phyloP scores from a whole-genome alignment of 2,329 filamentous ascomycete genomes.

The Ceratocystis harringtonii region DNA sequence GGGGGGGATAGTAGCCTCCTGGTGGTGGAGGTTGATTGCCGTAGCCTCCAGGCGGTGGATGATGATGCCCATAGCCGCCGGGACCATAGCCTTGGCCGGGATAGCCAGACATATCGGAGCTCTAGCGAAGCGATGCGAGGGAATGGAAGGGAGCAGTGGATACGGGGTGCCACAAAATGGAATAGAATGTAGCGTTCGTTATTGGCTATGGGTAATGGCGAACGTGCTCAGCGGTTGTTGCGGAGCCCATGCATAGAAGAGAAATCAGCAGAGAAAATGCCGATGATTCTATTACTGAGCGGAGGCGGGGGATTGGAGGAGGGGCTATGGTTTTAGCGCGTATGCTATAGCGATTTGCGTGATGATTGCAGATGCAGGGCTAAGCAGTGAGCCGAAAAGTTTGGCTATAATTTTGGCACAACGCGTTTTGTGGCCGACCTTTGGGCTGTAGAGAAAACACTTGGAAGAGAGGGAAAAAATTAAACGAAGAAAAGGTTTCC shows the following conservation, averaged over 20 bases:
- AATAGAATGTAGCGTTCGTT: too few relatives aligned
- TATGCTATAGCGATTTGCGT: background rate
- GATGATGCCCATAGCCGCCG: slow-evolving; percentile 17
- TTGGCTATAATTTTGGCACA: background rate
- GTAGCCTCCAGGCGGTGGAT: slow-evolving; percentile 19
- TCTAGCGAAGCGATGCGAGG: background rate
- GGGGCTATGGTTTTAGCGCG: background rate
- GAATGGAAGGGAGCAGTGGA: background rate
- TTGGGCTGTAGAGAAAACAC: background rate
- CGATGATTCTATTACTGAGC: background rate
- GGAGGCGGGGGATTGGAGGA: background rate
- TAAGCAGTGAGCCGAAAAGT: background rate
- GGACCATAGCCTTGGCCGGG: slow-evolving; percentile 19
- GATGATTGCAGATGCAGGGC: background rate
- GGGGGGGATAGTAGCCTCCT: slow-evolving; percentile 19
- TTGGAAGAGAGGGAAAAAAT: background rate
- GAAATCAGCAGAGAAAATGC: background rate
- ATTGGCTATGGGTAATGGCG: background rate
- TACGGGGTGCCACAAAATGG: background rate
- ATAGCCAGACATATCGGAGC: slow-evolving; percentile 15
- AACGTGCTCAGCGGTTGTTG: background rate
- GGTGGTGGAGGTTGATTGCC: slow-evolving; percentile 18
- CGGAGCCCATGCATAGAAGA: background rate
- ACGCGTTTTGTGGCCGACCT: background rate
- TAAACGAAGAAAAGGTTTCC: background rate